phyloP scores from a whole-genome alignment of 2,329 filamentous ascomycete genomes.

The Arthroderma uncinatum region DNA sequence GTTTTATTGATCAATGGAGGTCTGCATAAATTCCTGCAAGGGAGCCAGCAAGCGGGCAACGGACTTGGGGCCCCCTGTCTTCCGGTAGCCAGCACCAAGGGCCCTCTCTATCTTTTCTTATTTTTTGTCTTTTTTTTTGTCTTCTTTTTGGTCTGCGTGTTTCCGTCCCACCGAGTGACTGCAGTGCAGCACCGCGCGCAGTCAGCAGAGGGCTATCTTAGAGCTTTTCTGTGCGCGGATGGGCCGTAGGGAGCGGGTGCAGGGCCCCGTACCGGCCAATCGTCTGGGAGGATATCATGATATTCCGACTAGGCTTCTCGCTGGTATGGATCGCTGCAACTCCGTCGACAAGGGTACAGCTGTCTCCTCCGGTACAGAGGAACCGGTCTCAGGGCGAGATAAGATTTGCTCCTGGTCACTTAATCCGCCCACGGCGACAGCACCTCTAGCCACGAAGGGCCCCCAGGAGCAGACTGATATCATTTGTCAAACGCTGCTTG shows the following conservation, averaged over 20 bases:
- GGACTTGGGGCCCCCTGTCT: constrained; percentile 2
- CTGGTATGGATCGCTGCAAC: background rate
- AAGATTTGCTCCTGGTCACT: no score
- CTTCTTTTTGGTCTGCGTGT: background rate
- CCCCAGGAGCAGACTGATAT: background rate
- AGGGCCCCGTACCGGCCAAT: background rate
- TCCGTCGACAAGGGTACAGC: background rate
- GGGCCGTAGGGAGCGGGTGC: background rate
- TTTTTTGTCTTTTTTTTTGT: background rate
- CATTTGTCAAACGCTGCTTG: constrained; percentile 1
- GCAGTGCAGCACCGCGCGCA: background rate
- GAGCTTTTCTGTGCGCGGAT: no score
- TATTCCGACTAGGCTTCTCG: no score
- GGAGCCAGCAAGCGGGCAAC: background rate
- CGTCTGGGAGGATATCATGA: no score
- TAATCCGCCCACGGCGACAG: background rate
- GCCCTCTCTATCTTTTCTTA: background rate
- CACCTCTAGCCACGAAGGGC: background rate
- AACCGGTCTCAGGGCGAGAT: background rate
- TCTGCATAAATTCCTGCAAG: constrained; percentile 1
- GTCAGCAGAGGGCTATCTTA: no score
- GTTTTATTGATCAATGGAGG: constrained; percentile 4
- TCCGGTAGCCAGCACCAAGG: constrained; percentile 2
- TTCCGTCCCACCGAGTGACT: background rate
- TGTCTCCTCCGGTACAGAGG: background rate